Base-by-base conservation (phyloP, 1,139 yeast genomes). In the Blastobotrys indianensis region DNA sequence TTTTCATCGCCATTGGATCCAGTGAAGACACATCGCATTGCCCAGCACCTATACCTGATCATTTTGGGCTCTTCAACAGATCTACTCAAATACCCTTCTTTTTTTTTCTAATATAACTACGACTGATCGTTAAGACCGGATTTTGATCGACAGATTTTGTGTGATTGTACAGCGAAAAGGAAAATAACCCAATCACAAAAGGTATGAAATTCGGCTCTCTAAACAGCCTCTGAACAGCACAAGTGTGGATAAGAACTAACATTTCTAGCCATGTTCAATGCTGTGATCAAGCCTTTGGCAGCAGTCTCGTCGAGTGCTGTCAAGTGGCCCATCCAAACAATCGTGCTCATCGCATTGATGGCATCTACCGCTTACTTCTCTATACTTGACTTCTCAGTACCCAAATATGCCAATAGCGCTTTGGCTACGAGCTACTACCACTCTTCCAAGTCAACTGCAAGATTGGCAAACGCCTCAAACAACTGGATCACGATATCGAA, bases 321-420 rank as follows among this genome's bases (percentile, higher is more conserved):
- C 16, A 79, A 78, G 54, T 78, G 82, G 59, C 99, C 99, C 31
- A 87, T 92, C 56, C 98, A 92, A 65, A 78, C 90, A 50, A 80
- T 92, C 50, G 80, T 88, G 43, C 62, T 80, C 52, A 77, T 90
- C 13, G 76, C 94, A 28, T 68, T 87, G 47, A 67, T 86, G 49
- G 94, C 95, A 2, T 82, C 95, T 8, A 70, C 85, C 47, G 87
- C 94, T 10, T 92, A 87, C 65, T 75, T 87, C 56, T 78, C 92
- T 13, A 79, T 87, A 16, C 82, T 88, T 35, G 95, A 86, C 61
- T 83, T 85, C 54, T 85, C 86, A 58, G 73, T 85, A 48, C 80
- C 82, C 16, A 56, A 56, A 23, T 57, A 54, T 42, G 54, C 51
- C 15, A 50, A 54, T 35, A 48, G 57, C 23, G 41, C 56, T 32